Evolutionary conservation across 108 stramenopile genomes (phyloP).

Genomic region (Cyclotella kingstonii): DNA sequence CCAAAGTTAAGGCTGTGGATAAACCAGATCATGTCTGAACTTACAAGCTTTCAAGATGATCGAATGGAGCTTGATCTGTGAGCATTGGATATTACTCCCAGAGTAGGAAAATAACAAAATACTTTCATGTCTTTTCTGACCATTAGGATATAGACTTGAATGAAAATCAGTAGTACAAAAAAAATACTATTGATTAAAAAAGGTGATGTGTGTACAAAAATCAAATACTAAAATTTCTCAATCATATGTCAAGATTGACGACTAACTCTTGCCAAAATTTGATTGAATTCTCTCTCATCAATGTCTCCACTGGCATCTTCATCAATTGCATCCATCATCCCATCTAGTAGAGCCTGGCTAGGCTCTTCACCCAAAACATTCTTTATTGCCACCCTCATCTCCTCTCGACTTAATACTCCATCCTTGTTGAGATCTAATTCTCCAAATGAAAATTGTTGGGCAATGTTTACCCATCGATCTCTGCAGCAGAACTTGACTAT

Average conservation of each 20-base stretch:
- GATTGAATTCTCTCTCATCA: constrained; percentile 64
- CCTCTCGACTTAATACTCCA: constrained; percentile 57
- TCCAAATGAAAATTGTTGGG: constrained; percentile 45
- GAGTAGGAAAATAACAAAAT: no score
- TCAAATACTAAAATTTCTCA: no score
- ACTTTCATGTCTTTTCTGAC: no score
- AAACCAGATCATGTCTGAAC: no score
- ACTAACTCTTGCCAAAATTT: constrained; percentile 49
- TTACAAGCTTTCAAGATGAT: no score
- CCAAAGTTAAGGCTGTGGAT: no score
- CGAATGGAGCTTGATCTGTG: no score
- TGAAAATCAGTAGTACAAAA: no score
- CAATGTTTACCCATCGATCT: constrained; percentile 53
- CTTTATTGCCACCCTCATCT: constrained; percentile 52
- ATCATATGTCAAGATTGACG: constrained; percentile 18
- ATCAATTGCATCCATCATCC: constrained; percentile 71
- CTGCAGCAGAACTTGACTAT: constrained; percentile 63
- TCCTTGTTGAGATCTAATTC: constrained; percentile 69
- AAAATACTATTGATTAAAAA: no score
- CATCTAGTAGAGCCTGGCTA: constrained; percentile 59
- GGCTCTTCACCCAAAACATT: constrained; percentile 54
- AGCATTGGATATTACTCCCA: no score
- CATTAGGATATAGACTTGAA: no score
- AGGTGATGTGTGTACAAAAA: background rate
- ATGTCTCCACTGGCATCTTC: constrained; percentile 67